Base-by-base conservation (phyloP, 176 grass and related monocot genomes). In the Themeda triandra region DNA sequence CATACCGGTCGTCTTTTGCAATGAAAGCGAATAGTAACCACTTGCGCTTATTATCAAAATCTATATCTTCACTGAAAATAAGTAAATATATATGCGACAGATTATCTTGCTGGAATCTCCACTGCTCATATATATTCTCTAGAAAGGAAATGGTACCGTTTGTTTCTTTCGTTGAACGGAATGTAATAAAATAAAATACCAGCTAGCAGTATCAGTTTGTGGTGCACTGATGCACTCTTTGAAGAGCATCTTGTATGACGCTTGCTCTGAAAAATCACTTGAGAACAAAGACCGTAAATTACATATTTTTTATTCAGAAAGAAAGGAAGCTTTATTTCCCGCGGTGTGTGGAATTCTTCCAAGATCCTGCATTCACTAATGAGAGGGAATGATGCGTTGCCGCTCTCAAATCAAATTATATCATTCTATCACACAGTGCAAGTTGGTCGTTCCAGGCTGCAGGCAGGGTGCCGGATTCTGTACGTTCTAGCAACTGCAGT, bases 351-450 rank as follows among this genome's bases (percentile, higher is more conserved):
- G 82, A 81, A 73, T 69, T 63, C 73, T 6, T 6, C 13, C 24
- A 71, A 42, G 86, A 75, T 75, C 46, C 18, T 30, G n/a, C 37
- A 13, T 75, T 76, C 60, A 84, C n/a, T 46, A 0, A 25, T 35
- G 3, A 10, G 51, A 74, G n/a, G 32, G 71, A 81, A 70, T 6
- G 37, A 73, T 69, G n/a, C 49, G 30, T 36, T 63, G 30, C 30
- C 39, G 30, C 48, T 66, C 74, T 90, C 71, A 86, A 89, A 82
- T 86, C 60, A 84, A 69, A 62, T 13, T 7, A 13, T 27, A 60
- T 60, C 48, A 27, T 13, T 7, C 5, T 27, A 60, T 60, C 58
- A 60, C n/a, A 27, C 58, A 60, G 51, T 24, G 12, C 79, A 83
- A 90, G 45, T 83, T 86, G 42, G 12, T 24, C 78, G 10, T 71